Conservation (phyloP, 306 rosid genomes). For the Elaeagnus macrophylla region DNA sequence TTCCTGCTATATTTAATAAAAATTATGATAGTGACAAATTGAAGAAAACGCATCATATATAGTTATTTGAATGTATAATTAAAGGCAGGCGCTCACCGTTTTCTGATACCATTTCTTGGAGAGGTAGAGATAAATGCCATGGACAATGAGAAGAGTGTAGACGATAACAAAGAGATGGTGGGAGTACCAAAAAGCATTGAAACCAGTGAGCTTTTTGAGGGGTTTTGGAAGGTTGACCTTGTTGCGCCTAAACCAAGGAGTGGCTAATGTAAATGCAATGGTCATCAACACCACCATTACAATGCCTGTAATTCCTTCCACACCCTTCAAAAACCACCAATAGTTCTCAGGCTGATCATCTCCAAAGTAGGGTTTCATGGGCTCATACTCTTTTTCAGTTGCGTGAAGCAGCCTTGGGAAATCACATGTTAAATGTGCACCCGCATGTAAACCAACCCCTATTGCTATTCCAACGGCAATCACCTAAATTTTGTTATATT, state of each 20-base stretch:
- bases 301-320: constrained; percentile 38
- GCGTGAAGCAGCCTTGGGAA: constrained; percentile 41
- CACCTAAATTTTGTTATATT: not conserved
- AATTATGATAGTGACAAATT: no score
- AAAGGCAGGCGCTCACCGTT: no score
- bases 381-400: constrained; percentile 26
- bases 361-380: constrained; percentile 33
- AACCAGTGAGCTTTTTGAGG: constrained; percentile 43
- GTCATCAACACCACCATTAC: constrained; percentile 45
- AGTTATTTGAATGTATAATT: no score
- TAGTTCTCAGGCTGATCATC: constrained; percentile 33
- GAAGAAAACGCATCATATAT: no score
- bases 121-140: constrained; percentile 39
- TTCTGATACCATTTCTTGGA: constrained; percentile 44
- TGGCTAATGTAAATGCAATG: constrained; percentile 48
- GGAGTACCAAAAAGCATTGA: constrained; percentile 62
- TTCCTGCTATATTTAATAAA: no score
- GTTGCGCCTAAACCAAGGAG: constrained; percentile 58
- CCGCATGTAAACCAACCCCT: constrained; percentile 42
- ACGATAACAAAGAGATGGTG: constrained; percentile 53
- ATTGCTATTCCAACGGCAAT: constrained; percentile 27
- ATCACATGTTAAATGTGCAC: constrained; percentile 43
- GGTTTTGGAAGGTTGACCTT: constrained; percentile 42
- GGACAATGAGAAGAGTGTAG: constrained; percentile 45
- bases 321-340: constrained; percentile 51